phyloP scores from a whole-genome alignment of 2,329 filamentous ascomycete species.

The Colletotrichum lupini region DNA sequence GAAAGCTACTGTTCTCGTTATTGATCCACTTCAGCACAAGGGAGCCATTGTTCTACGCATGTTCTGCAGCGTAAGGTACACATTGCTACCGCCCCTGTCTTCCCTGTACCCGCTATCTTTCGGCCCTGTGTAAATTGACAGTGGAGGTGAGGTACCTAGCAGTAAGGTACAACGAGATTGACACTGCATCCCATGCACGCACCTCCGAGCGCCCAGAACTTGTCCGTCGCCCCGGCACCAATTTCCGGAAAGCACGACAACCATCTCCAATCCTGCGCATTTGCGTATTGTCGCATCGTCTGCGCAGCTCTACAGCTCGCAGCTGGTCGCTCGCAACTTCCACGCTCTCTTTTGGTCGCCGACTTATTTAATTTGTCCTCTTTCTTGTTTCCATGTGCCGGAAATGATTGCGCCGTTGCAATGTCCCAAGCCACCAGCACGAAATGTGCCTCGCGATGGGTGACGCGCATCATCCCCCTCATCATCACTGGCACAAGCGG shows the following conservation, averaged over 20 bases:
- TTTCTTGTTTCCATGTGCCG: background rate
- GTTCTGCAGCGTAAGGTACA: background rate
- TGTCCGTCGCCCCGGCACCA: background rate
- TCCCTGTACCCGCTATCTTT: background rate
- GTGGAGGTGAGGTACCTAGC: background rate
- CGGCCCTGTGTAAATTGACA: conserved; percentile 1
- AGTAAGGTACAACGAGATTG: background rate
- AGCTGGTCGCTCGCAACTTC: background rate
- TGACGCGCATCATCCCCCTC: conserved; percentile 75
- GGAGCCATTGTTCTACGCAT: background rate
- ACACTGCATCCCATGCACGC: background rate
- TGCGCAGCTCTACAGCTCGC: conserved; percentile 4
- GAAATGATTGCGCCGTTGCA: conserved; percentile 18
- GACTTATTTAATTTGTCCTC: background rate
- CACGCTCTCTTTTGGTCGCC: background rate
- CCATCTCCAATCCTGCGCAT: conserved; percentile 3
- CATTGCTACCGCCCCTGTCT: background rate
- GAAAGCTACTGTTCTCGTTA: background rate
- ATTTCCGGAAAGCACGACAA: background rate
- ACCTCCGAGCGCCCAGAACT: background rate
- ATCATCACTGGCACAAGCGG: conserved; percentile 74
- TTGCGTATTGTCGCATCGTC: conserved; percentile 6
- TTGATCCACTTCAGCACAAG: background rate
- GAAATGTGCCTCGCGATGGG: conserved; percentile 64
- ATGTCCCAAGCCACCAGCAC: conserved; percentile 44